Evolutionary conservation across 2,329 filamentous ascomycete species (phyloP).

Genomic region (Chrysosphaeria jannelii): DNA sequence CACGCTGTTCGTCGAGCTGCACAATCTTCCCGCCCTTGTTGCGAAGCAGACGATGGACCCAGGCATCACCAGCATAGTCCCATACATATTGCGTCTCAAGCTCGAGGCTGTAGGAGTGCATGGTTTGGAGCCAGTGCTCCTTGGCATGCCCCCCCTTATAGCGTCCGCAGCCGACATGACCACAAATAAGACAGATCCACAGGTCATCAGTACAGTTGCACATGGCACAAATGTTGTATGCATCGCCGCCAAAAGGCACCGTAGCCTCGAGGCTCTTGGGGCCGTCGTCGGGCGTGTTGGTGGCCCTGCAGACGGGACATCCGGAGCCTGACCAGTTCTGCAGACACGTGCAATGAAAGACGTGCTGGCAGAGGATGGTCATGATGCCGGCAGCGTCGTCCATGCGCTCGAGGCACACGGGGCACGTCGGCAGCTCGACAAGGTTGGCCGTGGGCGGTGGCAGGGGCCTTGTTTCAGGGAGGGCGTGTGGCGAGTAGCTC

Average conservation of each 20-base stretch:
- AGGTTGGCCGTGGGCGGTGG: slow-evolving; percentile 48
- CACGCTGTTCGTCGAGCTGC: slow-evolving; percentile 22
- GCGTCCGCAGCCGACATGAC: slow-evolving; percentile 70
- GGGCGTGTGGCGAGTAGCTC: slow-evolving; percentile 1
- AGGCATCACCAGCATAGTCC: slow-evolving; percentile 89
- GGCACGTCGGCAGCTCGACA: slow-evolving; percentile 78
- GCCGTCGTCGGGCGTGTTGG: slow-evolving; percentile 13
- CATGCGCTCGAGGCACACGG: slow-evolving; percentile 92
- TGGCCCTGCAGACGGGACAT: slow-evolving; percentile 85
- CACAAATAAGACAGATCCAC: slow-evolving; percentile 89
- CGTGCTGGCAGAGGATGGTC: slow-evolving; percentile 89
- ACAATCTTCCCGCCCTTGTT: slow-evolving; percentile 79
- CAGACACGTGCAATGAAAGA: slow-evolving; percentile 88
- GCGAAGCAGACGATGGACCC: slow-evolving; percentile 84
- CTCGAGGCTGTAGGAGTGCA: slow-evolving; percentile 79
- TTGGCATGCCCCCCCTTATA: slow-evolving; percentile 89
- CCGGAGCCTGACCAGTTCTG: slow-evolving; percentile 89
- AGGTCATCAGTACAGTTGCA: slow-evolving; percentile 61
- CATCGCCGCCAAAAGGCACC: slow-evolving; percentile 24
- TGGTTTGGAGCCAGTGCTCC: slow-evolving; percentile 69
- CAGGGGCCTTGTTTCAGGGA: slow-evolving; percentile 17
- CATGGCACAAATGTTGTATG: slow-evolving; percentile 44
- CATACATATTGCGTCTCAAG: slow-evolving; percentile 83
- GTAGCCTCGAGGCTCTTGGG: too few species aligned
- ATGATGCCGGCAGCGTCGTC: slow-evolving; percentile 86